Evolutionary conservation across 2,329 filamentous ascomycete genomes (phyloP).

Genomic region (Botrytis aclada): DNA sequence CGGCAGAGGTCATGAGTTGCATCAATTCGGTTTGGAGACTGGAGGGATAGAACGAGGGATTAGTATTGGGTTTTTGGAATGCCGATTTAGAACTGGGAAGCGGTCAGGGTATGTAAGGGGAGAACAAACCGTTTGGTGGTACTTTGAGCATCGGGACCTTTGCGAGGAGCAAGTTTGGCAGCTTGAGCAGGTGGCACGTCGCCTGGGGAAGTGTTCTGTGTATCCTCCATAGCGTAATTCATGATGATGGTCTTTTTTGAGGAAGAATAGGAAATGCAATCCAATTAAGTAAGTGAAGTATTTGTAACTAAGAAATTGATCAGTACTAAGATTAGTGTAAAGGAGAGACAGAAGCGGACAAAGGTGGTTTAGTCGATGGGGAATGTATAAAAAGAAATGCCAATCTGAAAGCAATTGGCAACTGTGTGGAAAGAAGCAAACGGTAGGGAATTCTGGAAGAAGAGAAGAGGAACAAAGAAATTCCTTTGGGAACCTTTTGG

Average conservation of each 20-base stretch:
- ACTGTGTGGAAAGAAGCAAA: constrained; percentile 22
- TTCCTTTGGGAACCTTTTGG: neutral
- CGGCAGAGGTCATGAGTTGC: constrained; percentile 95
- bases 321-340: neutral
- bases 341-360: constrained; percentile 24
- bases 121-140: constrained; percentile 69
- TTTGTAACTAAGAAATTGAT: constrained; percentile 4
- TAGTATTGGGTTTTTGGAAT: neutral
- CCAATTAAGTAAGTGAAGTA: neutral
- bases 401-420: constrained; percentile 21
- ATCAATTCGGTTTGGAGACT: constrained; percentile 97
- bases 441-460: constrained; percentile 4
- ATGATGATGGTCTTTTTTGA: constrained; percentile 29
- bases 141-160: constrained; percentile 64
- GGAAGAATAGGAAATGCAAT: neutral
- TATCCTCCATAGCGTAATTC: constrained; percentile 52
- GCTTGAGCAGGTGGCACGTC: constrained; percentile 50
- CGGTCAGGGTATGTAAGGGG: neutral
- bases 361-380: constrained; percentile 22
- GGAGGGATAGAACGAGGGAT: constrained; percentile 11
- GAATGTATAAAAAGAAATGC: constrained; percentile 21
- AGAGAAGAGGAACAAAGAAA: constrained; percentile 15
- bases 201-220: constrained; percentile 65
- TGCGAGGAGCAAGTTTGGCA: constrained; percentile 58
- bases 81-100: neutral